Evolutionary conservation across 1,139 yeast genomes (phyloP).

Genomic region (Meyerozyma smithsonii): DNA sequence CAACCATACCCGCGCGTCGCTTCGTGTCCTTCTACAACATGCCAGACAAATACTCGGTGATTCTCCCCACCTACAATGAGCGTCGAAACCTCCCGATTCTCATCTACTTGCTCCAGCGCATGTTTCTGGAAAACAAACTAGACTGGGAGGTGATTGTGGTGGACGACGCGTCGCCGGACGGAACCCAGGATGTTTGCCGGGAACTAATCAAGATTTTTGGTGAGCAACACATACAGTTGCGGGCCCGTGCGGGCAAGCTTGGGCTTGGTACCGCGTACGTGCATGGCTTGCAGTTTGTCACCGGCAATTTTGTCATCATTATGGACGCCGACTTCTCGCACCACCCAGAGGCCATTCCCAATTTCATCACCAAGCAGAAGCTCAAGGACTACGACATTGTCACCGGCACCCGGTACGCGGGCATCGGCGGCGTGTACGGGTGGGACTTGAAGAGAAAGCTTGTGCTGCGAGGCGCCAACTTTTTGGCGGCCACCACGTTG

Average conservation of each 20-base stretch:
- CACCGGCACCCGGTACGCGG: constrained; percentile 82
- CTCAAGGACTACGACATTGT: constrained; percentile 66
- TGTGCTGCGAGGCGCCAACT: constrained; percentile 79
- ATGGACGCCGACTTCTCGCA: constrained; percentile 89
- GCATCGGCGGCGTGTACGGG: constrained; percentile 80
- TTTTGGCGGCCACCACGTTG: constrained; percentile 66
- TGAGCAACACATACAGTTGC: constrained; percentile 55
- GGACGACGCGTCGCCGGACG: constrained; percentile 81
- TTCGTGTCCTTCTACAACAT: constrained; percentile 2
- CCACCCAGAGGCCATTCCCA: constrained; percentile 76
- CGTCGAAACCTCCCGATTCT: constrained; percentile 67
- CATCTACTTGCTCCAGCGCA: constrained; percentile 65
- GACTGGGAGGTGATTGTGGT: constrained; percentile 80
- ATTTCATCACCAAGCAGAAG: constrained; percentile 68
- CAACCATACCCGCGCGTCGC: not conserved
- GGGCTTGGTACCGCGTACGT: constrained; percentile 83
- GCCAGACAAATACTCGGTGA: constrained; percentile 63
- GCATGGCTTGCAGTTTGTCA: constrained; percentile 68
- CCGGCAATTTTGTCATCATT: constrained; percentile 72
- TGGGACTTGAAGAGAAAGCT: constrained; percentile 82
- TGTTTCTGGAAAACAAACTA: constrained; percentile 55
- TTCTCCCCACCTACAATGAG: constrained; percentile 78
- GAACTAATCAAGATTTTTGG: constrained; percentile 67
- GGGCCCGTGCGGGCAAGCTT: constrained; percentile 74
- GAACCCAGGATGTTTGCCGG: constrained; percentile 71